Conservation (phyloP, 139 green algal genomes). For the Chlamydomonas sp. region DNA sequence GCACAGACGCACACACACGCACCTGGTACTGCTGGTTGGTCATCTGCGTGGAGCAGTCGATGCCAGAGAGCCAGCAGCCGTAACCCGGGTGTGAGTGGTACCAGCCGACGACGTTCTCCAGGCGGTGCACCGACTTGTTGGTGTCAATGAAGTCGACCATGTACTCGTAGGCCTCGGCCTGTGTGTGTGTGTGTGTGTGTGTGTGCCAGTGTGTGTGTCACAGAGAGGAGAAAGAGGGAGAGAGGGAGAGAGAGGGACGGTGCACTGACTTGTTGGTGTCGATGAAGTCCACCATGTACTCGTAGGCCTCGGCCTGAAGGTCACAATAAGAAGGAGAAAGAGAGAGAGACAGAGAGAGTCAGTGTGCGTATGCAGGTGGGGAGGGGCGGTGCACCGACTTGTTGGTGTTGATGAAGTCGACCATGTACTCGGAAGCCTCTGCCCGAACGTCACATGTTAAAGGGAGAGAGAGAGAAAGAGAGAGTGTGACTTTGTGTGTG, state of each 20-base stretch:
- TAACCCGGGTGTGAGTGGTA: slow-evolving; percentile 98
- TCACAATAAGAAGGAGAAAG: too few species aligned
- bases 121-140: slow-evolving; percentile 60
- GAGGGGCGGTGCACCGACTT: too few species aligned
- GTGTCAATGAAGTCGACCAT: slow-evolving; percentile 86
- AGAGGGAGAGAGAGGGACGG: too few species aligned
- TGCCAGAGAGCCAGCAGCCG: slow-evolving; percentile 96
- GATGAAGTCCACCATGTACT: slow-evolving; percentile 92
- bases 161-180: slow-evolving; percentile 87
- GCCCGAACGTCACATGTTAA: too few species aligned
- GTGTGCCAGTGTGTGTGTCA: too few species aligned
- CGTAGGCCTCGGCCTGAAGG: slow-evolving; percentile 79
- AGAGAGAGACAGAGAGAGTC: too few species aligned
- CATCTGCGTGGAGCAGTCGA: slow-evolving; percentile 69
- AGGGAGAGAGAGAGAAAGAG: too few species aligned
- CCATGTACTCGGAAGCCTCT: slow-evolving; percentile 92
- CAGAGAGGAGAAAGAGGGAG: too few species aligned
- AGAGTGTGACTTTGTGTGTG: slow-evolving; percentile 61
- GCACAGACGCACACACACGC: too few species aligned
- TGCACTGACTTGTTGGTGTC: slow-evolving; percentile 69
- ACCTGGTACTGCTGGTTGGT: slow-evolving; percentile 29
- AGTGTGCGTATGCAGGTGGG: slow-evolving; percentile 45
- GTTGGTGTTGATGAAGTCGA: slow-evolving; percentile 74
- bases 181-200: too few species aligned
- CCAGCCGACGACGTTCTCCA: slow-evolving; percentile 97